These are phyloP conservation scores for Dipteronia dyeriana DNA, from an alignment of 345 rosid species.

Conservation along the genomic window DNA sequence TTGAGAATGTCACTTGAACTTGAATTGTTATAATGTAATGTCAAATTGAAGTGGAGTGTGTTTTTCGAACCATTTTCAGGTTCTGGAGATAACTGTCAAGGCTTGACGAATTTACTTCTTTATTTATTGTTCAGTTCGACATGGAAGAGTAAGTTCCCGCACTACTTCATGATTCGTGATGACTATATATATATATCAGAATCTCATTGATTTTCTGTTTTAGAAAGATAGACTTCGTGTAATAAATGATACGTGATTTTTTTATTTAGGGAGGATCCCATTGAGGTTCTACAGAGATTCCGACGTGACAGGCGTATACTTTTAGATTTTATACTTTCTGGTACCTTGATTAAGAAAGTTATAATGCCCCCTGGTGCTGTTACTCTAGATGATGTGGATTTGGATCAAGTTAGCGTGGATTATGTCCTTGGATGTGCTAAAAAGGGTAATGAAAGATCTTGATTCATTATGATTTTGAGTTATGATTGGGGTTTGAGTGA, in stretches of 20 bases:
- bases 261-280: conserved; percentile 65
- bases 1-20: neutral
- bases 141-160: conserved; percentile 37
- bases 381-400: conserved; percentile 93
- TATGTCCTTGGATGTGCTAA: conserved; percentile 83
- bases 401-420: conserved; percentile 98
- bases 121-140: conserved; percentile 17
- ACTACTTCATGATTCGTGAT: neutral
- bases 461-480: conserved; percentile 15
- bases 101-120: conserved; percentile 1
- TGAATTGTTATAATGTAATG: neutral
- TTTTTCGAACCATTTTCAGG: neutral
- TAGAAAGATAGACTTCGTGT: neutral
- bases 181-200: neutral
- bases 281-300: conserved; percentile 81
- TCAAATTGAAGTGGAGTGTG: neutral
- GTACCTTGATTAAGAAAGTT: conserved; percentile 89
- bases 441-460: conserved; percentile 51
- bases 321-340: conserved; percentile 80
- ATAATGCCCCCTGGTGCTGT: conserved; percentile 98
- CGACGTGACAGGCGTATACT: conserved; percentile 85
- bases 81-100: conserved; percentile 7
- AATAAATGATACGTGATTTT: neutral
- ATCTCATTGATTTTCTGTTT: neutral
- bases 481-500: neutral